A percentile compares a stretch with the other conserved stretches of the same genome.
Conservation (phyloP, 192 early-diverging fungal species). For the Chytriomyces sp. region DNA sequence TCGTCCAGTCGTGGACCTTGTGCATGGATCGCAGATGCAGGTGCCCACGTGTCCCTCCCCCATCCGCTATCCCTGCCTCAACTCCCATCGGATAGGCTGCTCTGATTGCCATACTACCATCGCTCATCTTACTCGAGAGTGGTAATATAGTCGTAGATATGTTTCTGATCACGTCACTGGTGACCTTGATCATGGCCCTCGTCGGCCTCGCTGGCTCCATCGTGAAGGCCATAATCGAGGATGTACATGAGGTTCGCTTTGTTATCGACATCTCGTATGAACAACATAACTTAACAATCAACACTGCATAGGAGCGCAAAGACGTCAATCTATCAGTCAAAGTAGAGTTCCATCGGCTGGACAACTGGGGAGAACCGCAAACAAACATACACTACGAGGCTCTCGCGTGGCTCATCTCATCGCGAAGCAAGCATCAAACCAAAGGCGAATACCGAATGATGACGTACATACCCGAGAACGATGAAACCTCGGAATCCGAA, state of each 20-base stretch:
- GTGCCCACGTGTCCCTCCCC: constrained; percentile 18
- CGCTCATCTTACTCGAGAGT: constrained; percentile 27
- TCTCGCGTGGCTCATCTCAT: constrained; percentile 34
- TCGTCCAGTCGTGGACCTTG: neutral
- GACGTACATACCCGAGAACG: constrained; percentile 23
- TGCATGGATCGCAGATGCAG: constrained; percentile 22
- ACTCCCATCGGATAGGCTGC: constrained; percentile 7
- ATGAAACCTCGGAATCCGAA: constrained; percentile 31
- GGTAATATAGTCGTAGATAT: constrained; percentile 44
- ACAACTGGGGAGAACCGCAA: constrained; percentile 16
- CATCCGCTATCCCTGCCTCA: neutral
- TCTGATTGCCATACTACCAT: constrained; percentile 39
- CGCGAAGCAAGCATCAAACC: constrained; percentile 12
- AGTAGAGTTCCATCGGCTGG: constrained; percentile 33
- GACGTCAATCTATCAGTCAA: constrained; percentile 24
- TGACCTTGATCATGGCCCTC: constrained; percentile 33
- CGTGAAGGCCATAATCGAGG: constrained; percentile 15
- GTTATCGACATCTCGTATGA: neutral
- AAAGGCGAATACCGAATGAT: constrained; percentile 36
- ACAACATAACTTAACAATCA: neutral
- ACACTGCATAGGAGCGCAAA: neutral
- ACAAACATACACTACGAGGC: constrained; percentile 29
- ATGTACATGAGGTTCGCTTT: constrained; percentile 13
- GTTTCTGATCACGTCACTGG: constrained; percentile 38
- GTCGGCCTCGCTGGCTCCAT: constrained; percentile 25